These are phyloP conservation scores for Rickenella mellea DNA, from an alignment of 768 basidiomycete species.

Conservation along the genomic window DNA sequence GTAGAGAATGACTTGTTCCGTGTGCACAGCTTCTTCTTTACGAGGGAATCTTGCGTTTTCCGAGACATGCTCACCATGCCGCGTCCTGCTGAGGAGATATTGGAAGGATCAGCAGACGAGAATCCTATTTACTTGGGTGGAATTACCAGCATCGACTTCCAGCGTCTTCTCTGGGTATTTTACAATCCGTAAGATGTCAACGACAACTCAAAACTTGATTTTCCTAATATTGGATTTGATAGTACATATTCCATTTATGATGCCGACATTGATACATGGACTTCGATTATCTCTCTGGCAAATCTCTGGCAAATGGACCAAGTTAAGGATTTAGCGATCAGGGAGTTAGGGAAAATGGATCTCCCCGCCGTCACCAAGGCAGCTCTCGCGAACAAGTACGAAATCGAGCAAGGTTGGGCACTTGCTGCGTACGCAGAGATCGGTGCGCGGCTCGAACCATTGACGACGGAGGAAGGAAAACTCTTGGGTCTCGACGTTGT, in stretches of 20 bases:
- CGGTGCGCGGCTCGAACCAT: slow-evolving; percentile 25
- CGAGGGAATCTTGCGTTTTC: slow-evolving; percentile 10
- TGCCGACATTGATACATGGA: slow-evolving; percentile 31
- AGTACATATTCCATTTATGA: slow-evolving; percentile 30
- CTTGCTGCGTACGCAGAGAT: slow-evolving; percentile 25
- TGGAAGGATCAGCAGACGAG: slow-evolving; percentile 16
- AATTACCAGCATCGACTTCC: slow-evolving; percentile 37
- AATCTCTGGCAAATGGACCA: slow-evolving; percentile 30
- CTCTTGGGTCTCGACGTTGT: slow-evolving; percentile 31
- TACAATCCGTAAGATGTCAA: slow-evolving; percentile 43
- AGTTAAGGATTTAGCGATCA: slow-evolving; percentile 28
- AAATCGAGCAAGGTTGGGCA: slow-evolving; percentile 23
- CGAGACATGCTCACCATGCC: slow-evolving; percentile 15
- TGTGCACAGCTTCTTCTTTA: slow-evolving; percentile 6
- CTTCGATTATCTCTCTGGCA: slow-evolving; percentile 27
- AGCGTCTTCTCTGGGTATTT: slow-evolving; percentile 50
- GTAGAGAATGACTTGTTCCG: slow-evolving; percentile 6
- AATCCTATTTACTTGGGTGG: slow-evolving; percentile 28
- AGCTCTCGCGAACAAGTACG: slow-evolving; percentile 26
- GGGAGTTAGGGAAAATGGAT: slow-evolving; percentile 27
- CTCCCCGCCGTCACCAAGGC: slow-evolving; percentile 28
- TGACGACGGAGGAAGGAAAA: slow-evolving; percentile 29
- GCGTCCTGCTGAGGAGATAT: slow-evolving; percentile 6
- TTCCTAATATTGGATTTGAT: neutral
- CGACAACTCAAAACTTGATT: neutral